phyloP scores from a whole-genome alignment of 1,284 basidiomycete genomes.

The Cryptococcus jaspeensis region DNA sequence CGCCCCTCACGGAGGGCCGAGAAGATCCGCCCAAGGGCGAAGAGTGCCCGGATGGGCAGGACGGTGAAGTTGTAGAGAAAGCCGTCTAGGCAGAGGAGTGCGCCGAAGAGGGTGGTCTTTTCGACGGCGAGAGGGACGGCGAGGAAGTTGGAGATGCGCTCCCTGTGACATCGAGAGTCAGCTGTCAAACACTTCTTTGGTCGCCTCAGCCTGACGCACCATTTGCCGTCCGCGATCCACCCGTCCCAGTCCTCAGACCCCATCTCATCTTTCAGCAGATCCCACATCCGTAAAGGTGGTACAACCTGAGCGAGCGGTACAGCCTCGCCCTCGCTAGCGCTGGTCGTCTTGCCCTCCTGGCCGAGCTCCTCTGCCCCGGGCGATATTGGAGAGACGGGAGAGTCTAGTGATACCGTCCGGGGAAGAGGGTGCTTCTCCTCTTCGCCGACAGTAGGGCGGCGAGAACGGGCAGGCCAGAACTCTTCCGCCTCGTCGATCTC shows the following conservation, averaged over 20 bases:
- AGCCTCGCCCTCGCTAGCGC: background rate
- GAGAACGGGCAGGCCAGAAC: slow-evolving; percentile 28
- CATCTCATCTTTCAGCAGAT: slow-evolving; percentile 47
- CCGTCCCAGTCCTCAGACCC: slow-evolving; percentile 48
- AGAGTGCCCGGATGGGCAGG: slow-evolving; percentile 79
- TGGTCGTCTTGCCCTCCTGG: background rate
- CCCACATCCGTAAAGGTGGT: slow-evolving; percentile 27
- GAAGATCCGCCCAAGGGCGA: slow-evolving; percentile 65
- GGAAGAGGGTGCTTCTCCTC: slow-evolving; percentile 4
- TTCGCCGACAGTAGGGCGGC: slow-evolving; percentile 21
- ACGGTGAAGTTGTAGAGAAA: slow-evolving; percentile 99
- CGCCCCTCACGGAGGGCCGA: slow-evolving; percentile 47
- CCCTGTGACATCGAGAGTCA: slow-evolving; percentile 56
- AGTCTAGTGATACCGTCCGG: background rate
- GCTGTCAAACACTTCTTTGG: background rate
- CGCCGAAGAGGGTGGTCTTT: slow-evolving; percentile 93
- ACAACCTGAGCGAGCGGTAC: background rate
- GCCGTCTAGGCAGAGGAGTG: slow-evolving; percentile 90
- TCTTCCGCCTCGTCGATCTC: slow-evolving; percentile 12
- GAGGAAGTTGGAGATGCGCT: slow-evolving; percentile 96
- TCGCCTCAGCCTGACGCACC: too few species aligned
- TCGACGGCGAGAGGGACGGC: slow-evolving; percentile 90
- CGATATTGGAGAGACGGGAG: background rate
- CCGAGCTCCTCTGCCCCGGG: background rate
- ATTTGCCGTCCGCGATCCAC: slow-evolving; percentile 50